Evolutionary conservation across 129 eudicot genomes (phyloP), one percentile per base, ranked within the genome.

Genomic region (Glebionis coronaria): DNA sequence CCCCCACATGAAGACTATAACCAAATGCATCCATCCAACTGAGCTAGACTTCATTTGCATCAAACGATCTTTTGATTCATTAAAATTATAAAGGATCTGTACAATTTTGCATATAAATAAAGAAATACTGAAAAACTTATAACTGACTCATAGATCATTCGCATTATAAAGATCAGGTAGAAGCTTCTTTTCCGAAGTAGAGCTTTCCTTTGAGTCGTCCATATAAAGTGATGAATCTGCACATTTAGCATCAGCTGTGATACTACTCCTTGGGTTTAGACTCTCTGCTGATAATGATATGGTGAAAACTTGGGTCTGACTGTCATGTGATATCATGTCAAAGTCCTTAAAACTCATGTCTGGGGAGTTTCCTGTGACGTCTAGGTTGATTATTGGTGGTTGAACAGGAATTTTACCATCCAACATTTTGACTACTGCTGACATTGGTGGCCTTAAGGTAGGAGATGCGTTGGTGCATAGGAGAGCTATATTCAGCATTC

Each of bases 391-490:
- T 21, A 68, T 0, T 4, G 92, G 95, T 12, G 90, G 86, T 69
- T 87, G 88, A 18, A 91, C 74, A 1, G 85, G 78, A 12, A 72
- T 44, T 75, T 77, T 83, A 4, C 95, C 97, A 16, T 90, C 86
- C 4, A 90, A 73, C 97, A 90, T 90, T 63, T 90, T 82, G 76
- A 90, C 87, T 6, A 77, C 92, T 0, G 87, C 63, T 13, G 95
- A 84, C 97, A 90, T 90, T 28, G 84, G 49, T 12, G 97, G 97
- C 56, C 97, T 81, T 2, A 90, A 87, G 13, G 90, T 70, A 1
- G 95, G 90, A 66, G 95, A 90, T 14, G 84, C 88, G 53, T 83
- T 90, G 11, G 95, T 76, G 76, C 97, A 90, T 61, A 87, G 38
- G 27, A 91, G 79, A 19, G 97, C 84, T 64, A 91, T n/a, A 70